Percentiles rank a stretch among this genome's conserved stretches.
Conservation (phyloP, 179 eudicot species). For the Kewa caespitosa region DNA sequence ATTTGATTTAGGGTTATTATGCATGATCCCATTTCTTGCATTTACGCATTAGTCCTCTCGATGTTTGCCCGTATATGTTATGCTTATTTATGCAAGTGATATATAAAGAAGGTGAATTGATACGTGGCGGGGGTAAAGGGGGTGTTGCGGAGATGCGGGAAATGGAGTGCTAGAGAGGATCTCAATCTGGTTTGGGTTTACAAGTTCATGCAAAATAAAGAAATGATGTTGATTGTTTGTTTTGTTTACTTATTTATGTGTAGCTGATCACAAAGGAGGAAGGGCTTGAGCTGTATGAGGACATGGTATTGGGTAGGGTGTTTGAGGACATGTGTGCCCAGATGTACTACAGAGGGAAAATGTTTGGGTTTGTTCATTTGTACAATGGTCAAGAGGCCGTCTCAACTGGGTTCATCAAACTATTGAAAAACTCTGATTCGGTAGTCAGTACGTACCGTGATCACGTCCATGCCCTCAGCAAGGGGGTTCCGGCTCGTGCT, state of each 20-base stretch:
- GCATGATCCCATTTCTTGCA: neutral
- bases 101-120: too few species aligned
- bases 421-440: constrained; percentile 62
- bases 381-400: constrained; percentile 98
- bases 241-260: constrained; percentile 10
- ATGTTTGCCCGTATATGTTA: too few species aligned
- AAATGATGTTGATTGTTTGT: neutral
- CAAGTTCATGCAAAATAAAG: neutral
- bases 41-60: neutral
- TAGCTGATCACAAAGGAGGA: constrained; percentile 88
- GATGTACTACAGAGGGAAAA: constrained; percentile 93
- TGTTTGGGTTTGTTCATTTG: constrained; percentile 93
- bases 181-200: neutral
- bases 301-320: constrained; percentile 71
- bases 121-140: too few species aligned
- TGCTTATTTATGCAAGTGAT: too few species aligned
- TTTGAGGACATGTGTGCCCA: constrained; percentile 98
- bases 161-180: too few species aligned
- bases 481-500: constrained; percentile 67
- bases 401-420: constrained; percentile 92
- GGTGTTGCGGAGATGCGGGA: too few species aligned
- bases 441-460: constrained; percentile 75
- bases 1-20: neutral
- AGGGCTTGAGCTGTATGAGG: constrained; percentile 82
- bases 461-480: constrained; percentile 86